Percentiles rank a stretch among this genome's conserved stretches.
These are phyloP conservation scores for Thalassiosira hispida DNA, from an alignment of 352 stramenopile species.

Conservation along the genomic window DNA sequence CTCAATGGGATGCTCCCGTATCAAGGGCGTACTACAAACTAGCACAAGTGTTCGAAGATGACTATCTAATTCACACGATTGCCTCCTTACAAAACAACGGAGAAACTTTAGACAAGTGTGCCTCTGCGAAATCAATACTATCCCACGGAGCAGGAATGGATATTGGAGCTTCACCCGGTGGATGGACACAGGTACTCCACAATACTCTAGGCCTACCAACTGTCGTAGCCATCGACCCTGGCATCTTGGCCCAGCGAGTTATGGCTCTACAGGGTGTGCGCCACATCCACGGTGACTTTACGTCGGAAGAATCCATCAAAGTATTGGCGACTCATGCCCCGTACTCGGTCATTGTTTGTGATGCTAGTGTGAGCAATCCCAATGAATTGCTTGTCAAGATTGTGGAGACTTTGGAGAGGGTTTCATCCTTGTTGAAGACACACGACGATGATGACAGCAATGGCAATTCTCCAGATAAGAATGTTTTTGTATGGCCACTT, in stretches of 20 bases:
- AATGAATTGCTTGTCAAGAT: conserved; percentile 47
- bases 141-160: conserved; percentile 50
- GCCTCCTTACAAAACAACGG: conserved; percentile 3
- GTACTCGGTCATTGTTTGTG: conserved; percentile 62
- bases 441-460: neutral
- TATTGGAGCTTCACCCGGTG: conserved; percentile 61
- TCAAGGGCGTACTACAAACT: conserved; percentile 72
- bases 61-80: conserved; percentile 27
- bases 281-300: conserved; percentile 42
- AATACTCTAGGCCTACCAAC: conserved; percentile 42
- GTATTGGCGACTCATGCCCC: conserved; percentile 38
- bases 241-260: conserved; percentile 47
- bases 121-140: conserved; percentile 19
- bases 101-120: neutral
- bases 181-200: conserved; percentile 66
- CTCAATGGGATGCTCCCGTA: conserved; percentile 40
- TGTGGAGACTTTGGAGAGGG: conserved; percentile 30
- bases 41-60: conserved; percentile 57
- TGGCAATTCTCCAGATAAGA: neutral
- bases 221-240: conserved; percentile 55
- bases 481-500: conserved; percentile 41
- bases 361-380: conserved; percentile 53
- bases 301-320: conserved; percentile 35
- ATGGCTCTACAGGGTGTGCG: conserved; percentile 36
- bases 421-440: conserved; percentile 18